These are phyloP conservation scores for Lophiotrema nucula DNA, from an alignment of 495 filamentous ascomycete genomes.

Conservation along the genomic window DNA sequence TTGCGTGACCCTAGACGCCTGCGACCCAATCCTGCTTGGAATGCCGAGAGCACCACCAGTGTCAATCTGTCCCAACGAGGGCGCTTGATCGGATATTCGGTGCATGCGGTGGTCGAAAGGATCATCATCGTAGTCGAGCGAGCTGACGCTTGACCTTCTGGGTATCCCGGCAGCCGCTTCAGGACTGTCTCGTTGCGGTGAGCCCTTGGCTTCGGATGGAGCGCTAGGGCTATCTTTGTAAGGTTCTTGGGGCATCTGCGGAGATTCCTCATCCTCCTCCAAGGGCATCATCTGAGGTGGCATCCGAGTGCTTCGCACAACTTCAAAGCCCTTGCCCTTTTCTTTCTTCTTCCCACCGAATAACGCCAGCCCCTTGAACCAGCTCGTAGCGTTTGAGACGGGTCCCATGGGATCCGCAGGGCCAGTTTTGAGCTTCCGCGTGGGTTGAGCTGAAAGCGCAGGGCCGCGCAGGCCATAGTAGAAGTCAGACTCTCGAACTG, in stretches of 20 bases:
- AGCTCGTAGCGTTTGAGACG: conserved; percentile 80
- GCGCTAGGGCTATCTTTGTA: conserved; percentile 35
- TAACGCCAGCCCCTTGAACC: conserved; percentile 65
- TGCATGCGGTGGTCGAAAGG: conserved; percentile 46
- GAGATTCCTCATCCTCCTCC: conserved; percentile 32
- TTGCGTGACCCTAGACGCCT: conserved; percentile 44
- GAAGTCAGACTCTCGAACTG: conserved; percentile 88
- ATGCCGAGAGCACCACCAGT: conserved; percentile 61
- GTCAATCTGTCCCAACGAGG: conserved; percentile 61
- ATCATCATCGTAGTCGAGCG: conserved; percentile 36
- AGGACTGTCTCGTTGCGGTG: background rate
- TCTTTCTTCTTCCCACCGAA: conserved; percentile 83
- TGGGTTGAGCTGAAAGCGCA: conserved; percentile 77
- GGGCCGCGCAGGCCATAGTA: conserved; percentile 85
- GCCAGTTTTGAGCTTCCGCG: conserved; percentile 83
- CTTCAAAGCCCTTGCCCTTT: conserved; percentile 91
- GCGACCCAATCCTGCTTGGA: conserved; percentile 63
- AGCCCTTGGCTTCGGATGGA: background rate
- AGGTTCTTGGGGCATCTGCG: conserved; percentile 28
- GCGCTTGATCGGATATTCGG: conserved; percentile 52
- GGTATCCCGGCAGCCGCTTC: conserved; percentile 45
- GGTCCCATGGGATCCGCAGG: conserved; percentile 93
- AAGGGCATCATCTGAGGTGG: conserved; percentile 47
- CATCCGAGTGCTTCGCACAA: conserved; percentile 78
- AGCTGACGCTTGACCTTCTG: background rate